Evolutionary conservation across 2,329 filamentous ascomycete species (phyloP).

Genomic region (Aspergillus ochraceoroseus): DNA sequence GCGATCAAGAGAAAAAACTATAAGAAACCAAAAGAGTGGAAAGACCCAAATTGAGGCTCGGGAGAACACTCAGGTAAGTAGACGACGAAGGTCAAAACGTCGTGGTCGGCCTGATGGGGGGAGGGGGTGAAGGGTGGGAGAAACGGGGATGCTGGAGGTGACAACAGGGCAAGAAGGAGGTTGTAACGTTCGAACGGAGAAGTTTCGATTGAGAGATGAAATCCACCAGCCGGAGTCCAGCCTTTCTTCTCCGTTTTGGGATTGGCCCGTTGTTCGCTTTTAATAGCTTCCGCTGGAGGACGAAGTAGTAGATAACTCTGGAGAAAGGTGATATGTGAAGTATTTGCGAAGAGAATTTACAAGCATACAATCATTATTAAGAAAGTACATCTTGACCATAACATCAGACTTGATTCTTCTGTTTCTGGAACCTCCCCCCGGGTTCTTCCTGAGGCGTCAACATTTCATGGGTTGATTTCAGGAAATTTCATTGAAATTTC

Average conservation of each 20-base stretch:
- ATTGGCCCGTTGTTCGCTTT: constrained; percentile 9
- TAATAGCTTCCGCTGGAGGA: constrained; percentile 4
- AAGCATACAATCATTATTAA: no score
- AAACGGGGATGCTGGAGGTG: no score
- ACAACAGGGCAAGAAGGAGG: constrained; percentile 5
- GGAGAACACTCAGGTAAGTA: constrained; percentile 4
- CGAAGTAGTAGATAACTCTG: not conserved
- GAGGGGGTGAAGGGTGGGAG: not conserved
- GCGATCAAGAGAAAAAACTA: constrained; percentile 11
- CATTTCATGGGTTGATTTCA: not conserved
- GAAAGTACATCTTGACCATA: no score
- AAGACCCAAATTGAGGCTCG: constrained; percentile 12
- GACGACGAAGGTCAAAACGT: not conserved
- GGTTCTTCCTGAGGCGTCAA: not conserved
- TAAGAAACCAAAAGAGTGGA: constrained; percentile 15
- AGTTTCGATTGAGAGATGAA: constrained; percentile 4
- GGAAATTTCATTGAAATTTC: constrained; percentile 7
- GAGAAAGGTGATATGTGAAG: not conserved
- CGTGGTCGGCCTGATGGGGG: not conserved
- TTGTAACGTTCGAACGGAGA: constrained; percentile 7
- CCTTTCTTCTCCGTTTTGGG: constrained; percentile 9
- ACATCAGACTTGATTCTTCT: no score
- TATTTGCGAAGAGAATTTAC: not conserved
- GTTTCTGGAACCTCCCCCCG: no score
- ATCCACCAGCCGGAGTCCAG: constrained; percentile 12